Evolutionary conservation across 2,329 filamentous ascomycete species (phyloP), one percentile per base, ranked within the genome.

Genomic region (Aspergillus jensenii): DNA sequence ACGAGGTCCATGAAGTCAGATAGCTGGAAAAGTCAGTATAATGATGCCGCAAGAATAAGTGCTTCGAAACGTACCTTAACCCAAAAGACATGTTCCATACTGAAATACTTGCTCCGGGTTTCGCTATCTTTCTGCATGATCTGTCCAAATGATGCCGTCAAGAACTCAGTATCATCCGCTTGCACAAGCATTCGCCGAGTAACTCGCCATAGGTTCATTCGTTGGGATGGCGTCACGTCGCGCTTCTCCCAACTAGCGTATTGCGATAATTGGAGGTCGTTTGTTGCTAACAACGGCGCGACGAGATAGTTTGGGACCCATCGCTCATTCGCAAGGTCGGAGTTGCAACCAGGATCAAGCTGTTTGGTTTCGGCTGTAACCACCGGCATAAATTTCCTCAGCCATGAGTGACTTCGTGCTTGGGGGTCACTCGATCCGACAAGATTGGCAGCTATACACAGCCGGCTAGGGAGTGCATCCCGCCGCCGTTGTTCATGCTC

Each of bases 51-150:
- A 17, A 35, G 9, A 41, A 47, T 37, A 21, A 17, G 23, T 41
- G 14, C 9, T 12, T 25, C 12, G 15, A 11, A 25, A 59, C 74
- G 65, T 71, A 79, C 77, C 72, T 75, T 78, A 59, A 82, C 75
- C 79, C 79, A 82, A 62, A 81, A 81, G 48, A 82, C 69, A 68
- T 78, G 78, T 56, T 79, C 74, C 77, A 81, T 78, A 27, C 71
- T 71, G 61, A 78, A 76, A 68, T 80, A 82, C 65, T 79, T 81
- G 25, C 75, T 76, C 51, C 71, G 67, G 23, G 76, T 77, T 64
- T 78, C 77, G 49, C 68, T 70, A 66, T 79, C 76, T 61, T 74
- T 69, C 58, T 73, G 68, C 60, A 73, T 73, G 44, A 77, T 69
- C 35, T 78, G 70, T 49, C 73, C 70, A 25, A 76, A 69, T 17